Evolutionary conservation across 805 yeast genomes (phyloP).

Genomic region (Barnettozyma botsteinii): DNA sequence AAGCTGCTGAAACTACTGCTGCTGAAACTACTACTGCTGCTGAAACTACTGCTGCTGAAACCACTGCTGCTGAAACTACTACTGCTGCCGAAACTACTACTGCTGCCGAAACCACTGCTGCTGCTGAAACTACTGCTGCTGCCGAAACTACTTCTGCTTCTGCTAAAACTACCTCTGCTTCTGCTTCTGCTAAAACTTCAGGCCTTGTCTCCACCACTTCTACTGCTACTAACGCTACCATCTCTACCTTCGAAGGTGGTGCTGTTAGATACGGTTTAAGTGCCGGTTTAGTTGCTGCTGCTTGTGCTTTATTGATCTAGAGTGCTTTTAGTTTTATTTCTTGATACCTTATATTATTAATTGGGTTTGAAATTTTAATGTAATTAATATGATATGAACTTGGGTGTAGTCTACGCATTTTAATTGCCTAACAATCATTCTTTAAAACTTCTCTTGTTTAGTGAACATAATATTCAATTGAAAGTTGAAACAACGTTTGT

Average conservation of each 20-base stretch:
- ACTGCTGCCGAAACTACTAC: not conserved
- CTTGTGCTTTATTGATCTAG: slow-evolving; percentile 7
- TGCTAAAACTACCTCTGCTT: not conserved
- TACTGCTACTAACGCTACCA: not conserved
- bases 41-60: not conserved
- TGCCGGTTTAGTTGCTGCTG: slow-evolving; percentile 6
- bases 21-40: slow-evolving; percentile 1
- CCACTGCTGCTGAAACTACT: not conserved
- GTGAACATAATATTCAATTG: too few relatives aligned
- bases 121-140: not conserved
- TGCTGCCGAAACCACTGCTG: not conserved
- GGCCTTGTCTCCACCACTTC: too few relatives aligned
- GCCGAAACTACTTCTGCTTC: not conserved
- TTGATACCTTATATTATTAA: not conserved
- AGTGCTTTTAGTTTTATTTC: not conserved
- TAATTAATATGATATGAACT: not conserved
- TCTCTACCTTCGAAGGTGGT: slow-evolving; percentile 2
- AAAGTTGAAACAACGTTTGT: too few relatives aligned
- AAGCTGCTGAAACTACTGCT: not conserved
- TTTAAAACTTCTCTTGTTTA: too few relatives aligned
- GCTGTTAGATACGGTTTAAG: slow-evolving; percentile 3
- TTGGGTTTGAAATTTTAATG: not conserved
- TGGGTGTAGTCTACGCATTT: not conserved
- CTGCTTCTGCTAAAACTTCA: not conserved
- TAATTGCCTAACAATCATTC: too few relatives aligned